phyloP scores from a whole-genome alignment of 1,139 yeast genomes.

The Protomyces inundatus region DNA sequence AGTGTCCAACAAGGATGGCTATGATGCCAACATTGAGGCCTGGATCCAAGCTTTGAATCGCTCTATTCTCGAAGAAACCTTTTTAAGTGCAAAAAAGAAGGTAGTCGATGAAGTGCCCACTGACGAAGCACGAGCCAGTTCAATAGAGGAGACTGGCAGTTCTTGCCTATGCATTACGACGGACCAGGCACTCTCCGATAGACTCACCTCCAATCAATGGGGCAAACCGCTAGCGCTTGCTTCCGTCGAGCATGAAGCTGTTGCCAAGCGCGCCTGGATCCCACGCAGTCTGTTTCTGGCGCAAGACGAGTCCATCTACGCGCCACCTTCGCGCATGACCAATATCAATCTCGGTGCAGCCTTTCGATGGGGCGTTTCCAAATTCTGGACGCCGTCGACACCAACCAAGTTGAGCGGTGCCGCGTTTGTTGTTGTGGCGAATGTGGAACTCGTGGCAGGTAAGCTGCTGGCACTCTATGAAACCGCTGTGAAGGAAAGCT shows the following conservation, averaged over 20 bases:
- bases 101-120: too few relatives aligned
- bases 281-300: neutral
- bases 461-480: neutral
- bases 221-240: conserved; percentile 15
- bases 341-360: conserved; percentile 1
- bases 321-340: neutral
- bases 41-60: conserved; percentile 48
- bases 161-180: conserved; percentile 3
- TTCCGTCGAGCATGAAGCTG: conserved; percentile 6
- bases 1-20: conserved; percentile 61
- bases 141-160: neutral
- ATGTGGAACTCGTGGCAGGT: conserved; percentile 2
- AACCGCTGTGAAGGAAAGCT: neutral
- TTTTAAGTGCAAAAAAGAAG: neutral
- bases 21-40: conserved; percentile 60
- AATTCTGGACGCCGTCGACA: conserved; percentile 3
- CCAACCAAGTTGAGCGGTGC: neutral
- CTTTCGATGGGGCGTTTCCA: conserved; percentile 11
- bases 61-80: conserved; percentile 33
- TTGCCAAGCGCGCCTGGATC: conserved; percentile 5
- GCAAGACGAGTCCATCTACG: conserved; percentile 1
- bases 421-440: conserved; percentile 1
- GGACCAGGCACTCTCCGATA: neutral
- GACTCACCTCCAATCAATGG: conserved; percentile 2
- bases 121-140: neutral